Base-by-base conservation (phyloP, 352 stramenopile genomes). In the Globisporangium uncinulatum region DNA sequence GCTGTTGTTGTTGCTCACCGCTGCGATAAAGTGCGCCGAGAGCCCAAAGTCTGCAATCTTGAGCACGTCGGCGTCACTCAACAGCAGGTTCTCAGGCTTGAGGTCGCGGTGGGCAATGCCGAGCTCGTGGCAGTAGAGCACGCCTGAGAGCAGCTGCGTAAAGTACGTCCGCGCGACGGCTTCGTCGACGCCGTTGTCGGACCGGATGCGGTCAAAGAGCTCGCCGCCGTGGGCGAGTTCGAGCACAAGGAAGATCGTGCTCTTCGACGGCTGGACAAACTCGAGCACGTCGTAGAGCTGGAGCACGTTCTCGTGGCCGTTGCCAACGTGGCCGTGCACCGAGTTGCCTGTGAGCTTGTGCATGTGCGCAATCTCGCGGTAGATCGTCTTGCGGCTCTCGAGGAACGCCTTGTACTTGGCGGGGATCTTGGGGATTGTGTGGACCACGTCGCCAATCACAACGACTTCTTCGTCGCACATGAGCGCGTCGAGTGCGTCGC, bases 201-300 rank as follows among this genome's bases (percentile, higher is more conserved):
- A 83, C 50, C 89, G 83, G 63, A 98, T 98, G 42, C 92, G 83
- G 63, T 98, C 92, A 56, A 98, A 98, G 21, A 98, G 72, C 62
- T 98, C 92, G 13, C 92, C 92, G 6, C 92, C 92, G 45, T 72
- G 74, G 2, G 89, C 92, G 15, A 98, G 71, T 61, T 98, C 92
- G 34, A 98, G 74, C 37, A 98, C 91, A 4, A 98, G 59, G 63
- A 97, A 98, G 49, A 98, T 93, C 3, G 89, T 97, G 50, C 81
- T 93, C 70, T 97, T 97, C 34, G 83, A 95, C 29, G 97, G 88
- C 69, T 98, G 92, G 19, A 98, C 85, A 32, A 96, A 84, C 70
- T 99, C 96, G 39, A 98, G 73, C 50, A 98, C 95, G 73, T 98
- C 91, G 61, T 96, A 98, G 5, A 99, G 69, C 71, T 98, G 88